A percentile compares a stretch with the other conserved stretches of the same genome.
Evolutionary conservation across 2,329 filamentous ascomycete genomes (phyloP).

Genomic region (Phialophora macrospora): DNA sequence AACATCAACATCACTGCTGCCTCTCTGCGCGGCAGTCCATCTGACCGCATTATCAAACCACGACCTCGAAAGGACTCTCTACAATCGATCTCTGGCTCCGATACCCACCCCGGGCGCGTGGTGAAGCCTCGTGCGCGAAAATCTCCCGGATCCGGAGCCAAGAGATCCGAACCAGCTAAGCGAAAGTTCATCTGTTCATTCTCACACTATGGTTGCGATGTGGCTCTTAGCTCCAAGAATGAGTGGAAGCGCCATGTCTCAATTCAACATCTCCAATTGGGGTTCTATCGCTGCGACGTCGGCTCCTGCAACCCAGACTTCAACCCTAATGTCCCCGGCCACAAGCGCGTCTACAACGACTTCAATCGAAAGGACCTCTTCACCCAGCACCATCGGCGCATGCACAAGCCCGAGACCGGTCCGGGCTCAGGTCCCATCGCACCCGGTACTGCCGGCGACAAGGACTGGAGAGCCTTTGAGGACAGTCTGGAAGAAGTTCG

Average conservation of each 20-base stretch:
- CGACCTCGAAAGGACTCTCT: slow-evolving; percentile 39
- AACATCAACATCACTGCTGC: slow-evolving; percentile 35
- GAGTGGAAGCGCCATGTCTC: slow-evolving; percentile 93
- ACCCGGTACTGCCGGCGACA: slow-evolving; percentile 35
- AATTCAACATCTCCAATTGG: slow-evolving; percentile 76
- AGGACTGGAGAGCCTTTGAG: slow-evolving; percentile 50
- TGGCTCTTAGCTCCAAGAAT: slow-evolving; percentile 80
- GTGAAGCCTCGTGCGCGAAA: slow-evolving; percentile 40
- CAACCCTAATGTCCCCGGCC: slow-evolving; percentile 35
- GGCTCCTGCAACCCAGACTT: slow-evolving; percentile 56
- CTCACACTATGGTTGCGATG: slow-evolving; percentile 73
- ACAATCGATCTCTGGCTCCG: slow-evolving; percentile 36
- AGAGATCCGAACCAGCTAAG: slow-evolving; percentile 40
- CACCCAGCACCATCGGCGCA: slow-evolving; percentile 83
- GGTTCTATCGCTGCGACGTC: slow-evolving; percentile 77
- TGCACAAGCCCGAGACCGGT: slow-evolving; percentile 65
- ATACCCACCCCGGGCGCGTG: slow-evolving; percentile 38
- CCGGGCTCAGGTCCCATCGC: slow-evolving; percentile 33
- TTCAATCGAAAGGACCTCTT: slow-evolving; percentile 95
- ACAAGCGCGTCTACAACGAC: slow-evolving; percentile 56
- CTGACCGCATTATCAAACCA: slow-evolving; percentile 38
- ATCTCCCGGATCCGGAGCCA: slow-evolving; percentile 39
- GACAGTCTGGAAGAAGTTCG: slow-evolving; percentile 63
- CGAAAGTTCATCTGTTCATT: slow-evolving; percentile 77
- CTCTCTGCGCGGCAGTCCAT: slow-evolving; percentile 36